A percentile compares a stretch with the other conserved stretches of the same genome.
These are phyloP conservation scores for Solanum lycopersicoides DNA, from an alignment of 257 asterid species.

Conservation along the genomic window DNA sequence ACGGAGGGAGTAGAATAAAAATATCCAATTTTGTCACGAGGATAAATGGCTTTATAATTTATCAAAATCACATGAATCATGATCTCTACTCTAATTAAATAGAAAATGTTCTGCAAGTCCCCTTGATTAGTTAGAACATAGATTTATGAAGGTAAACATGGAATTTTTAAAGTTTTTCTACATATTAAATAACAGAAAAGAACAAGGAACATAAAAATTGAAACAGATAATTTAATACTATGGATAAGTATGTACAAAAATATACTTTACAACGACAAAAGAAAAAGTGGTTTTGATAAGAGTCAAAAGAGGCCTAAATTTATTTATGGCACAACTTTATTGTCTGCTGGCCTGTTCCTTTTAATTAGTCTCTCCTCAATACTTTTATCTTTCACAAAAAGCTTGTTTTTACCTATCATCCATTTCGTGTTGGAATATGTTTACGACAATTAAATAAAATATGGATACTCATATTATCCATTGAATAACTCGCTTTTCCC, in stretches of 20 bases:
- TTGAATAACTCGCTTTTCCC: too few relatives aligned
- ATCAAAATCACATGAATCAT: not conserved
- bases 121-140: not conserved
- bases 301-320: not conserved
- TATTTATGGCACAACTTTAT: not conserved
- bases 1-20: too few relatives aligned
- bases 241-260: not conserved
- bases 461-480: too few relatives aligned
- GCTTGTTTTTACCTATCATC: not conserved
- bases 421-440: not conserved
- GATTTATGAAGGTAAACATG: not conserved
- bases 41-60: not conserved
- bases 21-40: not conserved
- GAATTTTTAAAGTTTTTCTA: not conserved
- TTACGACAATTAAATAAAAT: not conserved
- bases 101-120: not conserved
- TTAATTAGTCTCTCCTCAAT: not conserved
- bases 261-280: not conserved
- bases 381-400: not conserved
- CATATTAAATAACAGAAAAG: not conserved
- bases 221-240: not conserved
- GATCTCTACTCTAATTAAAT: not conserved
- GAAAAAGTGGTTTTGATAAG: not conserved
- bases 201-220: not conserved
- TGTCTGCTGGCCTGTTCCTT: not conserved